Evolutionary conservation across 306 rosid species (phyloP).

Genomic region (Lablab purpureus): DNA sequence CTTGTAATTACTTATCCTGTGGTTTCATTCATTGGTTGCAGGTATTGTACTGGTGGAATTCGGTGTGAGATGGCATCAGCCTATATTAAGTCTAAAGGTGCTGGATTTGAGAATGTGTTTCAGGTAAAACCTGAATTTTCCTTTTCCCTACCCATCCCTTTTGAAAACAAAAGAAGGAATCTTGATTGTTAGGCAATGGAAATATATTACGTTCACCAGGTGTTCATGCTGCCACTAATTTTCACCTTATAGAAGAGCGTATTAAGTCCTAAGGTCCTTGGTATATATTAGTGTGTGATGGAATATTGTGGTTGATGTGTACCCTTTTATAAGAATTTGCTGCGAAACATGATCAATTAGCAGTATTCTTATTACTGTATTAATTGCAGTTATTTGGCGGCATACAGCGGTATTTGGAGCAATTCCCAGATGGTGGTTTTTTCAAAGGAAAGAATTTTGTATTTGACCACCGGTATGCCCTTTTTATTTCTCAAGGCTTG

Average conservation of each 20-base stretch:
- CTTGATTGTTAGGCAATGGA: slow-evolving; percentile 8
- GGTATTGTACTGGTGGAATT: slow-evolving; percentile 99
- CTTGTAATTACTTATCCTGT: neutral
- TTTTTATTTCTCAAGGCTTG: slow-evolving; percentile 6
- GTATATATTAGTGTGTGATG: slow-evolving; percentile 14
- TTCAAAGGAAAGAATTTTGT: slow-evolving; percentile 95
- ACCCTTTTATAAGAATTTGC: slow-evolving; percentile 4
- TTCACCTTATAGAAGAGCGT: slow-evolving; percentile 3
- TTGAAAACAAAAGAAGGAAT: neutral
- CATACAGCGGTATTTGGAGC: slow-evolving; percentile 92
- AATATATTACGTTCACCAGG: slow-evolving; percentile 1
- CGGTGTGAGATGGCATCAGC: slow-evolving; percentile 99
- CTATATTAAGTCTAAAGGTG: slow-evolving; percentile 87
- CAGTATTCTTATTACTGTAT: slow-evolving; percentile 34
- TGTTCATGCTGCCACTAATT: neutral
- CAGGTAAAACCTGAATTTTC: slow-evolving; percentile 64
- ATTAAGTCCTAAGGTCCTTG: neutral
- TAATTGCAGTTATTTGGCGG: slow-evolving; percentile 87
- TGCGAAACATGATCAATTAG: neutral
- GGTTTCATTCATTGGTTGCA: slow-evolving; percentile 51
- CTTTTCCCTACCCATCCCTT: neutral
- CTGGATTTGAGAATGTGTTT: slow-evolving; percentile 88
- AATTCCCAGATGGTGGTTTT: slow-evolving; percentile 87
- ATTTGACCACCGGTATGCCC: slow-evolving; percentile 84
- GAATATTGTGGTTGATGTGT: slow-evolving; percentile 30